Evolutionary conservation across 495 filamentous ascomycete species (phyloP).

Genomic region (Platismatia glauca): DNA sequence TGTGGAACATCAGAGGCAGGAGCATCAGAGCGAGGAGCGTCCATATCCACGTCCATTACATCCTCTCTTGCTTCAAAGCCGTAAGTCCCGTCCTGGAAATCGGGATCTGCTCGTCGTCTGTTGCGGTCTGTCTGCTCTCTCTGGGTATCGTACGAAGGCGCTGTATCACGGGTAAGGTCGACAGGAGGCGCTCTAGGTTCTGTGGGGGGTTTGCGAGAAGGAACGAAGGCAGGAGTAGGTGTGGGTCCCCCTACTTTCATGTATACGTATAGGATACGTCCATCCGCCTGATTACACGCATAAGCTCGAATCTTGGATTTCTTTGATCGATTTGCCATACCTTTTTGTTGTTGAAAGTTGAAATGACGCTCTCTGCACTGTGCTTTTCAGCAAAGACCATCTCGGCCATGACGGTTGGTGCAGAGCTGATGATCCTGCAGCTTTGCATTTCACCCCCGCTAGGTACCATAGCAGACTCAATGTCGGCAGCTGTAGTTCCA

Average conservation of each 20-base stretch:
- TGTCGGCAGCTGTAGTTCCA: constrained; percentile 90
- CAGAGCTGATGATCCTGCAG: constrained; percentile 60
- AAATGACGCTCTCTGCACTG: constrained; percentile 70
- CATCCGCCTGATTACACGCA: constrained; percentile 57
- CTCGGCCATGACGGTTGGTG: constrained; percentile 78
- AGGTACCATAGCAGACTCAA: constrained; percentile 74
- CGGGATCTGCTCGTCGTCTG: constrained; percentile 37
- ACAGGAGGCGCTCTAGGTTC: constrained; percentile 25
- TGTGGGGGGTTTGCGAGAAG: constrained; percentile 29
- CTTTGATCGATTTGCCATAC: constrained; percentile 36
- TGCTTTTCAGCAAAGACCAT: constrained; percentile 70
- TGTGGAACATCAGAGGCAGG: not conserved
- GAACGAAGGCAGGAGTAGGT: constrained; percentile 23
- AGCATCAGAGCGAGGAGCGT: not conserved
- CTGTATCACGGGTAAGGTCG: constrained; percentile 23
- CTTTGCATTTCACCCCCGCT: constrained; percentile 59
- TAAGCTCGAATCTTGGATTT: constrained; percentile 9
- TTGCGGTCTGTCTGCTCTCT: constrained; percentile 42
- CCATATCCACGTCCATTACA: constrained; percentile 37
- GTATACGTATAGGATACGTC: constrained; percentile 69
- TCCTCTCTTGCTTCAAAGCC: constrained; percentile 45
- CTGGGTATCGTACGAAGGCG: constrained; percentile 32
- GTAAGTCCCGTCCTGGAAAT: constrained; percentile 51
- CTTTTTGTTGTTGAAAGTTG: constrained; percentile 77
- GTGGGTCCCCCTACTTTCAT: constrained; percentile 46